Evolutionary conservation across 139 green algal genomes (phyloP).

Genomic region (Desmodesmus armatus): DNA sequence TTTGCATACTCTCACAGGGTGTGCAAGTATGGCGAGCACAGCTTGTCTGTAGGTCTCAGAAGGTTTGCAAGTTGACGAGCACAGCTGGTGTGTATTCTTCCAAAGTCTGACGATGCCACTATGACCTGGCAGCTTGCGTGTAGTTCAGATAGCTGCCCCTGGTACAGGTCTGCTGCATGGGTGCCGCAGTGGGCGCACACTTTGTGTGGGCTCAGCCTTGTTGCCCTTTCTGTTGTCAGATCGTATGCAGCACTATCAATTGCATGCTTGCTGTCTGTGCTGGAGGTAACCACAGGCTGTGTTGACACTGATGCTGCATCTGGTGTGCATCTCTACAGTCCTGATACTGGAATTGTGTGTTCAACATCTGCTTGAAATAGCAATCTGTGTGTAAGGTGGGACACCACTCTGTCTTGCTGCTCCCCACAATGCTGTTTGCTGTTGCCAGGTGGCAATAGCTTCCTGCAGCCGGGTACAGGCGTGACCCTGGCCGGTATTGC

Average conservation of each 20-base stretch:
- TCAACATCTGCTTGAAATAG: not conserved
- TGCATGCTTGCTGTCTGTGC: too few relatives aligned
- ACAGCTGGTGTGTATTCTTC: not conserved
- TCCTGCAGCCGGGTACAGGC: not conserved
- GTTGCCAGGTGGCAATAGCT: slow-evolving; percentile 15
- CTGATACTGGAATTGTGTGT: too few relatives aligned
- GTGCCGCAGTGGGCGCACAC: too few relatives aligned
- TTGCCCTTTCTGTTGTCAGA: too few relatives aligned
- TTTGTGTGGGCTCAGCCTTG: too few relatives aligned
- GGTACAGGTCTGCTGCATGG: too few relatives aligned
- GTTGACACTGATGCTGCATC: too few relatives aligned
- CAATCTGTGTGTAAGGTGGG: not conserved
- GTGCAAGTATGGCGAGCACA: not conserved
- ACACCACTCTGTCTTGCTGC: not conserved
- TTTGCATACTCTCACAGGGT: not conserved
- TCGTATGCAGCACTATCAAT: too few relatives aligned
- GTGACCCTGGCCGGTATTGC: not conserved
- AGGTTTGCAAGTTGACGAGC: not conserved
- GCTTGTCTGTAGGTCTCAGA: not conserved
- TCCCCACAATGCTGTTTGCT: not conserved
- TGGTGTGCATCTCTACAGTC: too few relatives aligned
- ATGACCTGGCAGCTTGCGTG: not conserved
- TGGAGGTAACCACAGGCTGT: too few relatives aligned
- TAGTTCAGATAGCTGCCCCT: too few relatives aligned
- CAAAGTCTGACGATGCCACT: not conserved